Evolutionary conservation across 352 stramenopile genomes (phyloP).

Genomic region (Phytophthora tubulina): DNA sequence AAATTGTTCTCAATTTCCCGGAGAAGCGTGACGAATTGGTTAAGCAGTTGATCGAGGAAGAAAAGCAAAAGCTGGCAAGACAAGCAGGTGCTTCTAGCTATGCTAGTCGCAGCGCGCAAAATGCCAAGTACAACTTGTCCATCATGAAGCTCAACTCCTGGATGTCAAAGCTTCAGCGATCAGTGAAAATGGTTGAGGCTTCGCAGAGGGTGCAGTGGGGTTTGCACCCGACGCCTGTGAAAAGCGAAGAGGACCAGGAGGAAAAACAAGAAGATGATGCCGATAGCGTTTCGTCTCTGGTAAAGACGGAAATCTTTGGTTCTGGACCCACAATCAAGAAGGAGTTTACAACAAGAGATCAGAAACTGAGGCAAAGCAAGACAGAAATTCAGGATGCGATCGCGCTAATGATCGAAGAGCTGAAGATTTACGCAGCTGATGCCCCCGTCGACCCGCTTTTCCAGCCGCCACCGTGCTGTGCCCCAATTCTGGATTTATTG

Average conservation of each 20-base stretch:
- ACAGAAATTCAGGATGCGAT: constrained; percentile 66
- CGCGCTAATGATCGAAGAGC: constrained; percentile 70
- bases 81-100: constrained; percentile 41
- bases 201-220: constrained; percentile 81
- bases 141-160: constrained; percentile 84
- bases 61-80: constrained; percentile 57
- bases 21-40: constrained; percentile 66
- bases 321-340: constrained; percentile 74
- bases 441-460: constrained; percentile 57
- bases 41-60: constrained; percentile 72
- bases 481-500: constrained; percentile 71
- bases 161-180: constrained; percentile 75
- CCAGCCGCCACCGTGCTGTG: constrained; percentile 59
- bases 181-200: constrained; percentile 81
- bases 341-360: constrained; percentile 79
- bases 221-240: constrained; percentile 22
- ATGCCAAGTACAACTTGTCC: constrained; percentile 78
- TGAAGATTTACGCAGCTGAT: constrained; percentile 71
- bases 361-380: constrained; percentile 71
- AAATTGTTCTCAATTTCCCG: constrained; percentile 82
- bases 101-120: constrained; percentile 67
- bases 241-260: constrained; percentile 41
- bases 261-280: constrained; percentile 36
- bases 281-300: constrained; percentile 22
- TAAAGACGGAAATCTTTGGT: constrained; percentile 67